Base-by-base conservation (phyloP, 176 grass and related monocot genomes). In the Oryza glaberrima region DNA sequence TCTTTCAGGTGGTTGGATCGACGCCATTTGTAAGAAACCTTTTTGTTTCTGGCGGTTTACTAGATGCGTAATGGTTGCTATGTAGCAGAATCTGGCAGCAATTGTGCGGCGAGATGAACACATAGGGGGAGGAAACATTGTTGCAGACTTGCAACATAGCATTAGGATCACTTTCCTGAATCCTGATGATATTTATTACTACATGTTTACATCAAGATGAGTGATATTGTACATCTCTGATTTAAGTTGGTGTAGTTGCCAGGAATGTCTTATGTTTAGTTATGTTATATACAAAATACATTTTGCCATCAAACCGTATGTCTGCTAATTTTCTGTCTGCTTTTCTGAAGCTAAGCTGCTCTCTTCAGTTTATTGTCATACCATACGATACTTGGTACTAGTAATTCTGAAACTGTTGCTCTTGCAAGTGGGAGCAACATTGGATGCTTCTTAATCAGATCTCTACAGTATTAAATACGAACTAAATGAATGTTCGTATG, bases 1-100 rank as follows among this genome's bases (percentile, higher is more conserved):
- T 97, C 85, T 85, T 97, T 90, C 80, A 65, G 69, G 74, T 76
- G 78, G 68, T 78, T 70, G 75, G 64, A n/a, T 79, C 49, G 11
- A 58, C 12, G 35, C 73, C 86, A 83, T 86, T 87, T 87, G 89
- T 79, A 74, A 74, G 79, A 84, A 87, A 75, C 80, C 32, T 87
- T 90, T 90, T 82, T 86, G 83, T 88, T 90, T 90, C 68, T 38
- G 6, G 47, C 83, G 70, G 72, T 83, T 65, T 66, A 56, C 20
- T 88, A 87, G 70, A 76, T 83, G 49, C 43, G 75, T 35, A 25
- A 49, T 90, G 63, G 79, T 80, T 79, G 79, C 84, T 79, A 9
- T 58, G 75, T 87, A 87, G 80, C 54, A 19, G 61, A 72, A 73
- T 77, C 44, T 35, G 77, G 73, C 75, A 83, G 80, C 61, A 30